Percentiles rank a stretch among this genome's conserved stretches.
phyloP scores from a whole-genome alignment of 768 basidiomycete species.

The Mycena haematopus region DNA sequence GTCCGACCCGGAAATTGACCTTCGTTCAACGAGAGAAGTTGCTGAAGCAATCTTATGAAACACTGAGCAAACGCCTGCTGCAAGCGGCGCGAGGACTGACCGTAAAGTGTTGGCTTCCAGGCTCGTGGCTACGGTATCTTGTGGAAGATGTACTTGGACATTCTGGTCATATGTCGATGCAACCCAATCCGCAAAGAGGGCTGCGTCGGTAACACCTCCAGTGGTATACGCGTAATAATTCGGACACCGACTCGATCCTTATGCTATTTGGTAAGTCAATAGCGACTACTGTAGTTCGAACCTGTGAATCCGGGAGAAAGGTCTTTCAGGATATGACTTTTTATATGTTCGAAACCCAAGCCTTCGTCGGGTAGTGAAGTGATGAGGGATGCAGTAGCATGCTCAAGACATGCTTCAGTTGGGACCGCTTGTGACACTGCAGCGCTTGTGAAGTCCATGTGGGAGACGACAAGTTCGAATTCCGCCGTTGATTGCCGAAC shows the following conservation, averaged over 20 bases:
- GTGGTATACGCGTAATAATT: slow-evolving; percentile 28
- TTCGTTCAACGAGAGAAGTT: slow-evolving; percentile 22
- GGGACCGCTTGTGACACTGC: slow-evolving; percentile 20
- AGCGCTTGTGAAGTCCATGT: slow-evolving; percentile 14
- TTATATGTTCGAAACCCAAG: slow-evolving; percentile 17
- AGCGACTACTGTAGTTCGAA: not conserved
- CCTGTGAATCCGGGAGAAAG: slow-evolving; percentile 25
- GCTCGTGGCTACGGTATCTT: slow-evolving; percentile 19
- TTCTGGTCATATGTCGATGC: slow-evolving; percentile 28
- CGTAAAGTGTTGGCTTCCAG: slow-evolving; percentile 21
- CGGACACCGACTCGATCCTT: slow-evolving; percentile 18
- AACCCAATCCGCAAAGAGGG: slow-evolving; percentile 25
- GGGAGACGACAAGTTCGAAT: not conserved
- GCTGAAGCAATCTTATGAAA: slow-evolving; percentile 22
- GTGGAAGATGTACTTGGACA: slow-evolving; percentile 24
- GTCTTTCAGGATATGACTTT: slow-evolving; percentile 25
- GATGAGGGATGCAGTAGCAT: slow-evolving; percentile 19
- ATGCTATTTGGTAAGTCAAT: not conserved
- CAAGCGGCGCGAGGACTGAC: not conserved
- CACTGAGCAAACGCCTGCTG: not conserved
- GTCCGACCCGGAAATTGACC: slow-evolving; percentile 15
- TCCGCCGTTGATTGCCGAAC: not conserved
- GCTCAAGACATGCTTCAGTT: not conserved
- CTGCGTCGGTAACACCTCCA: slow-evolving; percentile 25
- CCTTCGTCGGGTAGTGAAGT: slow-evolving; percentile 17